phyloP scores from a whole-genome alignment of 805 yeast species.

The Metschnikowia sp. region DNA sequence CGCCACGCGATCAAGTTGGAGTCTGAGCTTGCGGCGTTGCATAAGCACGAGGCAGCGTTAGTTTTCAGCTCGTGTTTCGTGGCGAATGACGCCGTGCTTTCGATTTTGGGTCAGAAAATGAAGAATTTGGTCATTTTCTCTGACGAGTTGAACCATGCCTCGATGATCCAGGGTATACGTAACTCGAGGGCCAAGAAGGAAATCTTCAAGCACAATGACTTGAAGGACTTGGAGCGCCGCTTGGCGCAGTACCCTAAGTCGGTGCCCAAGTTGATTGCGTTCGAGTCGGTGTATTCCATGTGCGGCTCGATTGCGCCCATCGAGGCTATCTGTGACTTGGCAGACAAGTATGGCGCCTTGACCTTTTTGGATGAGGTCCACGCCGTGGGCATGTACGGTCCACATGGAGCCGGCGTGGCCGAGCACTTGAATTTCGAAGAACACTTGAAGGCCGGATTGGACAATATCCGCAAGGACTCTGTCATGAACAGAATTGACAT shows the following conservation, averaged over 20 bases:
- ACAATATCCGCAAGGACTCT: conserved; percentile 39
- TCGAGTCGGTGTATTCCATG: conserved; percentile 97
- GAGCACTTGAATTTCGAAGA: conserved; percentile 90
- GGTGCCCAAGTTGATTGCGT: conserved; percentile 94
- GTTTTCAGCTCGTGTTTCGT: conserved; percentile 95
- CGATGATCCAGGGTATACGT: conserved; percentile 94
- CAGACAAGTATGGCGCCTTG: conserved; percentile 95
- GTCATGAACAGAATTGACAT: conserved; percentile 90
- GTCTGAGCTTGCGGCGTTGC: conserved; percentile 81
- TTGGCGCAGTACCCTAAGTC: conserved; percentile 77
- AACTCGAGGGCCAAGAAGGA: conserved; percentile 88
- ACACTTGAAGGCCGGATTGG: conserved; percentile 66
- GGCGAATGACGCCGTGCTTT: conserved; percentile 92
- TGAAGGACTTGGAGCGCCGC: conserved; percentile 75
- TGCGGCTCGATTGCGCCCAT: conserved; percentile 97
- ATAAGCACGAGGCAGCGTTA: conserved; percentile 91
- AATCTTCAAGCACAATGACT: conserved; percentile 86
- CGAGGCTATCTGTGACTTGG: conserved; percentile 87
- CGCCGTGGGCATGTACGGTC: conserved; percentile 98
- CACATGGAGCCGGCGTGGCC: conserved; percentile 99
- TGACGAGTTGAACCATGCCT: conserved; percentile 93
- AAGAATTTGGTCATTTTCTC: conserved; percentile 88
- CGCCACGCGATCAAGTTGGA: conserved; percentile 84
- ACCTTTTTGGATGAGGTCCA: conserved; percentile 98
- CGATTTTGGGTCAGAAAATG: conserved; percentile 86